Base-by-base conservation (phyloP, 345 rosid genomes). In the Brassica nigra region DNA sequence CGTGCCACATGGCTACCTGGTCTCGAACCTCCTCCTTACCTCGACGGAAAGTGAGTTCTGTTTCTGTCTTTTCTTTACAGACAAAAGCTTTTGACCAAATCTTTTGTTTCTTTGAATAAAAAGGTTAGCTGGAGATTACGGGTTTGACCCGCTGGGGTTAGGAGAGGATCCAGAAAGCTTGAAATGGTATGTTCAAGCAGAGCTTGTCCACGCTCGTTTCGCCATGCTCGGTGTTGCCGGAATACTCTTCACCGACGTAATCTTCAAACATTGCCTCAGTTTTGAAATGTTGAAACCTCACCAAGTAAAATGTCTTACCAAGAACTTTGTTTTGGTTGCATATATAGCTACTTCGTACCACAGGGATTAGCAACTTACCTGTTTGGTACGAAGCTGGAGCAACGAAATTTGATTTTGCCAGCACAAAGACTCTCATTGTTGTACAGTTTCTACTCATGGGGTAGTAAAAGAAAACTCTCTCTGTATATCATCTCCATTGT, bases 341-440 rank as follows among this genome's bases (percentile, higher is more conserved):
- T 76, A 82, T 86, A 82, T 86, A 95, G 95, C 73, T 95, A 23
- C 94, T 92, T 12, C 92, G 97, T 1, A 88, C 86, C 42, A 89
- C 99, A 0, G 93, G 94, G 73, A 78, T 89, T 71, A 79, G 81
- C 33, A 66, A 90, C 58, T 80, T 95, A 77, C 99, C 99, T 2
- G 97, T 92, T 62, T 92, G 99, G 97, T 92, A 87, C 62, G 94
- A 92, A 88, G 97, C 99, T 12, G 99, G 97, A 15, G 97, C 97
- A 0, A 88, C 85, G 37, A 89, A 92, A 78, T 92, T 83, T 57
- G 88, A 85, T 20, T 85, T 92, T 76, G 94, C 97, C 39, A 95
- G 83, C 80, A 88, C 97, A 8, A 76, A 76, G 49, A 92, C 99
- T 20, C 84, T 95, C 85, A 72, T 95, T 37, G 23, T 89, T 61